Conservation (phyloP, 768 basidiomycete genomes). For the Lactifluus subvellereus region DNA sequence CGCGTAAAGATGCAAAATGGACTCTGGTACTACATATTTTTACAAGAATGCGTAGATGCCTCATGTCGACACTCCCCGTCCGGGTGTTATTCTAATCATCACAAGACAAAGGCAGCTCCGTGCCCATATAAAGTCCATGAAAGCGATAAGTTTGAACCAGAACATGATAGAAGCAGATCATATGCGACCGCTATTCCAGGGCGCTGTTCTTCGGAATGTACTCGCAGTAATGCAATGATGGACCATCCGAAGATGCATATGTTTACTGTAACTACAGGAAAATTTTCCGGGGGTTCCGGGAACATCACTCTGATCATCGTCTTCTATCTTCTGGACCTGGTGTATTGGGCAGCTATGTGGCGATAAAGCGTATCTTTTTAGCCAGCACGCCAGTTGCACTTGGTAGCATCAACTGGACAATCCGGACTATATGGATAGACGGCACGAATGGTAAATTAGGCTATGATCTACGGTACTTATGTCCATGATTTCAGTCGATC, state of each 20-base stretch:
- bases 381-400: background rate
- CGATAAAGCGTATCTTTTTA: background rate
- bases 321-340: background rate
- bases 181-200: background rate
- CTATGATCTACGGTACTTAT: background rate
- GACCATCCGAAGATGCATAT: background rate
- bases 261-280: background rate
- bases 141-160: background rate
- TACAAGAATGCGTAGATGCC: background rate
- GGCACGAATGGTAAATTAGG: background rate
- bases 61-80: background rate
- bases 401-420: background rate
- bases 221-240: background rate
- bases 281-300: background rate
- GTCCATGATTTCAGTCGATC: conserved; percentile 44
- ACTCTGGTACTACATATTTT: background rate
- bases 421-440: background rate
- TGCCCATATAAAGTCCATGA: background rate
- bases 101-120: background rate
- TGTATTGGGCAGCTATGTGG: background rate
- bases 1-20: background rate
- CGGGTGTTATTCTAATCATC: background rate
- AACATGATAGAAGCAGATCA: background rate
- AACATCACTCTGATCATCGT: background rate
- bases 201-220: background rate